Evolutionary conservation across 192 early-diverging fungal species (phyloP).

Genomic region (Diversispora eburnea): DNA sequence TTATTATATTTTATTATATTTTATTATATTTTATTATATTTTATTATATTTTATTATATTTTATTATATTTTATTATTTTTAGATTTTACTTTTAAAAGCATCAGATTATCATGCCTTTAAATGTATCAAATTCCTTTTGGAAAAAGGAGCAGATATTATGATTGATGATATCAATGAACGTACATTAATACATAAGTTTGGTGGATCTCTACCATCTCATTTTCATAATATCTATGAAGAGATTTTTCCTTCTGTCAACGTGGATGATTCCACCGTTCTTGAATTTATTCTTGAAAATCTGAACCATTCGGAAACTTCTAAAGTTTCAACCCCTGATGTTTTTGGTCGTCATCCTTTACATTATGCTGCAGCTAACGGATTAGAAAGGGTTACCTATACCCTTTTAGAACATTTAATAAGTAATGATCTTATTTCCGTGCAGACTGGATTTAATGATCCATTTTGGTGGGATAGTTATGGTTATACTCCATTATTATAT

Average conservation of each 20-base stretch:
- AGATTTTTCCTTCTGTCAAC: background rate
- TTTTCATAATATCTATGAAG: background rate
- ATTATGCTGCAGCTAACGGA: constrained; percentile 58
- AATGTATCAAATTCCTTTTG: constrained; percentile 41
- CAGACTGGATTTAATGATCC: constrained; percentile 37
- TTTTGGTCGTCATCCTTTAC: constrained; percentile 56
- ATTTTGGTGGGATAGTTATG: constrained; percentile 65
- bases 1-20: too few relatives aligned
- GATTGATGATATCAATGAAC: constrained; percentile 55
- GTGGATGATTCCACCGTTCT: constrained; percentile 42
- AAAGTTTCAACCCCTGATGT: constrained; percentile 44
- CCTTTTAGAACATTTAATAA: constrained; percentile 46
- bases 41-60: too few relatives aligned
- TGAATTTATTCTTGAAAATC: constrained; percentile 35
- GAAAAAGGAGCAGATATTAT: constrained; percentile 32
- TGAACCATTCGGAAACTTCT: constrained; percentile 34
- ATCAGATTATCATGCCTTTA: constrained; percentile 35
- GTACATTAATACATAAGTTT: constrained; percentile 55
- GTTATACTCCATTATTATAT: constrained; percentile 61
- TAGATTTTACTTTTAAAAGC: constrained; percentile 41
- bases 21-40: too few relatives aligned
- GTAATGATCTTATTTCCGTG: constrained; percentile 29
- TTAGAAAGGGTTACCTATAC: constrained; percentile 35
- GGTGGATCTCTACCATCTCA: constrained; percentile 39
- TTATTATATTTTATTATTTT: background rate